phyloP scores from a whole-genome alignment of 2,329 filamentous ascomycete genomes.

The Fusarium euwallaceae region DNA sequence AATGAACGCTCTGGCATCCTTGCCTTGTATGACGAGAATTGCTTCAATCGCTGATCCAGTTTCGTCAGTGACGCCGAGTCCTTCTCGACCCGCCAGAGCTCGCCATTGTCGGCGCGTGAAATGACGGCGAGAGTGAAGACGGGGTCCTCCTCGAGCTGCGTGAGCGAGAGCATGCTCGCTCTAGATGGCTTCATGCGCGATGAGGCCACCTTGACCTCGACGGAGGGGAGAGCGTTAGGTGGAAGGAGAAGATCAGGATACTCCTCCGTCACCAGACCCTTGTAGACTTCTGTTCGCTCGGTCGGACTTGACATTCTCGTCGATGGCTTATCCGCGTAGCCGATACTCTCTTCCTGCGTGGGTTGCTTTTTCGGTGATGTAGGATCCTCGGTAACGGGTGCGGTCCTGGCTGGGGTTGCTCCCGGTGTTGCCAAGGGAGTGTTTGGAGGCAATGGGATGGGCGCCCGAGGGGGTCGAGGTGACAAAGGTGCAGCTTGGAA shows the following conservation, averaged over 20 bases:
- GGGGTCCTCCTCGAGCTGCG: slow-evolving; percentile 87
- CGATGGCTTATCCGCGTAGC: slow-evolving; percentile 28
- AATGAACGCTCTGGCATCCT: slow-evolving; percentile 86
- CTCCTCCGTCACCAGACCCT: slow-evolving; percentile 84
- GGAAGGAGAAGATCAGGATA: slow-evolving; percentile 88
- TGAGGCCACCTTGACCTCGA: slow-evolving; percentile 89
- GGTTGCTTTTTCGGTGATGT: slow-evolving; percentile 23
- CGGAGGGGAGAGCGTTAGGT: slow-evolving; percentile 88
- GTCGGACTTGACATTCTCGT: slow-evolving; percentile 54
- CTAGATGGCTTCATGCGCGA: slow-evolving; percentile 95
- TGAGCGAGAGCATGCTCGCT: slow-evolving; percentile 84
- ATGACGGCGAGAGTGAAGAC: slow-evolving; percentile 93
- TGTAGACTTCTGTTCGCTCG: slow-evolving; percentile 72
- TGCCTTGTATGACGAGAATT: slow-evolving; percentile 77
- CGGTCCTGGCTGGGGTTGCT: slow-evolving; percentile 42
- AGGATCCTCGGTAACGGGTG: slow-evolving; percentile 23
- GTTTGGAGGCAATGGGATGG: slow-evolving; percentile 78
- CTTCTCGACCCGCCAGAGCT: slow-evolving; percentile 96
- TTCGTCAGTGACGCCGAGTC: slow-evolving; percentile 84
- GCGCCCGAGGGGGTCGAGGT: slow-evolving; percentile 79
- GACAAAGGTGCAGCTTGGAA: slow-evolving; percentile 71
- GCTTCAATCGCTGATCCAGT: slow-evolving; percentile 85
- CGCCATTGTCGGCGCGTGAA: slow-evolving; percentile 79
- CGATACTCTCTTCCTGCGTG: slow-evolving; percentile 19
- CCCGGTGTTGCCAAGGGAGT: slow-evolving; percentile 72